Base-by-base conservation (phyloP, 768 basidiomycete species). In the Auriculariales sp. region DNA sequence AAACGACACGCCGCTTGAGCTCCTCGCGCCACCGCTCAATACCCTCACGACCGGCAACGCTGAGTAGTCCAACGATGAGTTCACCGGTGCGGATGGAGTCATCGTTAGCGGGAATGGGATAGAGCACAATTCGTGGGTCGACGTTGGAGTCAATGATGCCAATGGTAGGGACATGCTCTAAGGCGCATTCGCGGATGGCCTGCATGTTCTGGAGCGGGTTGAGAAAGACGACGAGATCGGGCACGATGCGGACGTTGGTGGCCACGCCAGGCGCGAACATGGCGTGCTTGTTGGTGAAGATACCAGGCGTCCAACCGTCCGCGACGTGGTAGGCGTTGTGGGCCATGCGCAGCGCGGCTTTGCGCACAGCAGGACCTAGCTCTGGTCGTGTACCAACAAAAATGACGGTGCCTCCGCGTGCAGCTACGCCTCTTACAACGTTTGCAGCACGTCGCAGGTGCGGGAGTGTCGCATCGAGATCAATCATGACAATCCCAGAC, bases 81-180 rank as follows among this genome's bases (percentile, higher is more conserved):
- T 98, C 94, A 36, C 90, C 89, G 14, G 92, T 84, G 42, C 92
- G 77, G 9, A 83, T 74, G 60, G 79, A 90, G 66, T 99, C 95
- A 66, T 94, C 90, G 64, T 98, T 99, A n/a, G 89, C 92, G 0
- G 92, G 93, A 59, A 99, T 97, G 35, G 95, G 85, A 64, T 95
- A 98, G 75, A 97, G 95, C 54, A 99, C 93, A 32, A 91, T 73
- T 24, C 95, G 80, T 4, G 95, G 95, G 66, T 99, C 95, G 35
- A 80, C 85, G 61, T 99, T 91, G 19, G 92, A 89, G 65, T 99
- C 95, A 49, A 93, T 78, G 52, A 98, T 81, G 29, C 83, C 95
- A 52, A 98, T 80, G 1, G 95, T 98, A 0, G 95, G 95, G 50
- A 98, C 77, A 59, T 93, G 83, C 53, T 83, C 75, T 49, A 81